Base-by-base conservation (phyloP, 768 basidiomycete genomes). In the Lactifluus hygrophoroides region DNA sequence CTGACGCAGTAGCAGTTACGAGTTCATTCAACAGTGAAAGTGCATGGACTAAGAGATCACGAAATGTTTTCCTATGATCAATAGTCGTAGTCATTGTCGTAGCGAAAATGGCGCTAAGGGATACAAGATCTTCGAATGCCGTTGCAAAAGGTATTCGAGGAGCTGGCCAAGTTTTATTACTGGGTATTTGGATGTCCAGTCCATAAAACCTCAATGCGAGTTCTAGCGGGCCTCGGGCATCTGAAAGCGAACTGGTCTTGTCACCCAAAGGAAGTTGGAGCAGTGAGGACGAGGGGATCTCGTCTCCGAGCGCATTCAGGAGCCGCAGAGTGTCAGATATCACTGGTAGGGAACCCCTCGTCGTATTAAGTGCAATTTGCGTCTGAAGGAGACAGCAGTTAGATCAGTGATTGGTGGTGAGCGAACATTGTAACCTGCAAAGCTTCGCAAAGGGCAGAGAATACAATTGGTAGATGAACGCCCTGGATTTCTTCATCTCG, bases 401-500 rank as follows among this genome's bases (percentile, higher is more conserved):
- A 52, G 44, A 23, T 14, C 37, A 17, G 23, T 34, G 7, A 9
- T 17, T 1, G 8, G 42, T 42, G 23, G n/a, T 21, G 48, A 40
- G 9, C 23, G 0, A 46, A 42, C n/a, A 50, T 77, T 70, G 69
- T 49, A 47, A 93, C 91, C 61, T 80, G 73, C 34, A 91, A 62
- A 5, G 79, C 66, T 60, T 90, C 86, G 40, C 86, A 67, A 43
- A 90, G 74, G 6, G 81, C 84, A 2, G 82, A 75, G 57, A 94
- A 86, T 14, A 92, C 74, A 43, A 93, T 71, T 0, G 95, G 94
- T 11, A 94, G 72, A 70, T 95, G 91, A 28, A 93, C 75, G 3
- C 75, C 80, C 66, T 81, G 83, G 25, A 90, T 81, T 67, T 96
- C 95, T 60, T 97, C 93, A 64, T 98, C 95, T 65, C 91, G 89